phyloP scores from a whole-genome alignment of 75 land plant species.

The Sequoiadendron giganteum region DNA sequence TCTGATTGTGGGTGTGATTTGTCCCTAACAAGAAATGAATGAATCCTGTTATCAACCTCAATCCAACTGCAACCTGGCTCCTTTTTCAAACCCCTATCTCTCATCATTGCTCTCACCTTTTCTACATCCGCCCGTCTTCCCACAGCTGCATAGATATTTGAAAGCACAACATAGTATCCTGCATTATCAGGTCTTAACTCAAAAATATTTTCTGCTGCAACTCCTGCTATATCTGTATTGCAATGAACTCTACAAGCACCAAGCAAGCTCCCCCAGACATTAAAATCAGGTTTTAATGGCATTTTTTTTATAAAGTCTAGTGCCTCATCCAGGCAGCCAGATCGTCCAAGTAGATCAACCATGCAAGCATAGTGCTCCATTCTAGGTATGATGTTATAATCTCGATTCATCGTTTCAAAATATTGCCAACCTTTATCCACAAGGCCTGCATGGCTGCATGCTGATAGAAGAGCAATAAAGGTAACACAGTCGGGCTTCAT shows the following conservation, averaged over 20 bases:
- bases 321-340: constrained; percentile 19
- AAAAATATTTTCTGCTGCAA: constrained; percentile 15
- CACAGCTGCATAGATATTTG: constrained; percentile 16
- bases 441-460: constrained; percentile 26
- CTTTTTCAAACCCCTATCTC: constrained; percentile 7
- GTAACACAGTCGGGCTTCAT: constrained; percentile 11
- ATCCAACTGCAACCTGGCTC: constrained; percentile 23
- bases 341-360: constrained; percentile 31
- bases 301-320: constrained; percentile 12
- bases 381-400: constrained; percentile 13
- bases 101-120: constrained; percentile 11
- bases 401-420: constrained; percentile 10
- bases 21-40: constrained; percentile 18
- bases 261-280: constrained; percentile 24
- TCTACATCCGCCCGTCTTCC: constrained; percentile 13
- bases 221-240: constrained; percentile 11
- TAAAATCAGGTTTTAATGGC: constrained; percentile 16
- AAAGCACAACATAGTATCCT: constrained; percentile 13
- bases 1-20: constrained; percentile 8
- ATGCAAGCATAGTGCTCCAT: constrained; percentile 23
- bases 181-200: constrained; percentile 12
- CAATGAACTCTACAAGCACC: constrained; percentile 14
- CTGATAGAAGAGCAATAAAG: constrained; percentile 18
- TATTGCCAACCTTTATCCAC: constrained; percentile 20
- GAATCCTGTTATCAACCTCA: constrained; percentile 8